Conservation (phyloP, 306 rosid genomes). For the Boehmeria nivea region DNA sequence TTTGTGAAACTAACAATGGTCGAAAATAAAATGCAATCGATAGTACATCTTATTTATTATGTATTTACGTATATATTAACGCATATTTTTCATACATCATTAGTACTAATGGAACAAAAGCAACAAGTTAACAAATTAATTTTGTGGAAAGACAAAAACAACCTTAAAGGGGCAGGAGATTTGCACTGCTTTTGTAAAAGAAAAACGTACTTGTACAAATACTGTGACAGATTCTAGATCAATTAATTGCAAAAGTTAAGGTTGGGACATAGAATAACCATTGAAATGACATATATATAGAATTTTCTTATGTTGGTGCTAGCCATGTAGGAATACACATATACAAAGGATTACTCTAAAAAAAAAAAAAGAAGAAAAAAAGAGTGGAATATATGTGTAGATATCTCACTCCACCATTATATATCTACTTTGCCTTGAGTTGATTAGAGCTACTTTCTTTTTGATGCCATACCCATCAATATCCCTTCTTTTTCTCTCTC, state of each 20-base stretch:
- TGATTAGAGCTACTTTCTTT: constrained; percentile 25
- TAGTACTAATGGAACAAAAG: neutral
- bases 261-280: neutral
- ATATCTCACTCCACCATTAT: constrained; percentile 30
- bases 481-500: constrained; percentile 15
- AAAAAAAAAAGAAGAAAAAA: neutral
- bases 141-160: neutral
- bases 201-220: neutral
- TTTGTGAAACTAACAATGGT: no score
- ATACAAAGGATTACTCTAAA: neutral
- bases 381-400: constrained; percentile 26
- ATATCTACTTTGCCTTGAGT: constrained; percentile 30
- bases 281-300: neutral
- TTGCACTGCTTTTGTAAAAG: neutral
- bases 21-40: no score
- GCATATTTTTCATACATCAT: neutral
- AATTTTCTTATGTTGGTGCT: constrained; percentile 25
- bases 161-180: neutral
- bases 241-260: neutral
- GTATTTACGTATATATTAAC: no score
- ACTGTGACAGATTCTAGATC: neutral
- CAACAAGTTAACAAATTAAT: neutral
- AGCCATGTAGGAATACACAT: constrained; percentile 48
- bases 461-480: constrained; percentile 24
- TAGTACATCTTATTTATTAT: no score